Base-by-base conservation (phyloP, 2,329 filamentous ascomycete genomes). In the Venturia carpophila region DNA sequence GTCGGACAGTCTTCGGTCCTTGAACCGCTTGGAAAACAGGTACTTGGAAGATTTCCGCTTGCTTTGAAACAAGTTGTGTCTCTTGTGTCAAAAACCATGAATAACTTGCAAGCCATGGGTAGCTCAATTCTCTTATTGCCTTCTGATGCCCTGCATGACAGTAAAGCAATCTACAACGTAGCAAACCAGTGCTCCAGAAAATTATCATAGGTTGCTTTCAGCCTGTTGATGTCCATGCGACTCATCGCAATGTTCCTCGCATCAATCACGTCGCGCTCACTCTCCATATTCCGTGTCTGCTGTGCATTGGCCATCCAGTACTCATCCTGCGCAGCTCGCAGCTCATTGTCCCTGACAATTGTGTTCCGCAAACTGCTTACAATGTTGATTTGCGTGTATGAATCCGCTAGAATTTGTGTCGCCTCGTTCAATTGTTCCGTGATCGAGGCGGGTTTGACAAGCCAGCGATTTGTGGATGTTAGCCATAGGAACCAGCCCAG, bases 231-330 rank as follows among this genome's bases (percentile, higher is more conserved):
- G 71, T 91, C 82, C 66, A 91, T 82, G 64, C 86, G 82, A 71
- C 79, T 78, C 69, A 92, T 74, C 13, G 86, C 88, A 72, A 86
- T 83, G 66, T 88, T 87, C 67, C 91, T 83, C 63, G 87, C 84
- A 70, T 87, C 86, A 43, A 90, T 77, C 9, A 92, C 89, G 67
- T 90, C 88, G 67, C 85, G 82, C 68, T 93, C 89, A 79, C 92
- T 89, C 83, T 95, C 88, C 30, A 90, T 85, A 71, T 88, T 85
- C 43, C 83, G 79, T 83, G 89, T 91, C 39, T 91, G 75, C 63
- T 83, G 79, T 7, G 85, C 88, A 78, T 97, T 91, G 56, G 88
- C 87, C 11, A 80, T 78, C 93, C 93, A 97, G 76, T 97, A 97
- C 19, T 80, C 82, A 69, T 87, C 83, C 62, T 83, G 83, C 66